Evolutionary conservation across 2,329 filamentous ascomycete genomes (phyloP).

Genomic region (Phoma herbarum): DNA sequence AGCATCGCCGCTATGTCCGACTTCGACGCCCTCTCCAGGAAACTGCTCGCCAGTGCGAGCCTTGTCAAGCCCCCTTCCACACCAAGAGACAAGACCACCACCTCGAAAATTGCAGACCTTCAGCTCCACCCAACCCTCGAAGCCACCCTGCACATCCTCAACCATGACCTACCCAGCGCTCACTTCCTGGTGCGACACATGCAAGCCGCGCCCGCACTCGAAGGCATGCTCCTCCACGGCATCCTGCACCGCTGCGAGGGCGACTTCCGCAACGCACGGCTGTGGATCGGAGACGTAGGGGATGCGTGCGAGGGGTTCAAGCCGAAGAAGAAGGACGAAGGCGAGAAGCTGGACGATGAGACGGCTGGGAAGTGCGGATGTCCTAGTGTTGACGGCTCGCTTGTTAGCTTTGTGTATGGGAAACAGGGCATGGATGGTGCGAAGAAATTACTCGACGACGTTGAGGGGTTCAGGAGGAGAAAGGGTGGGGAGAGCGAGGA

Average conservation of each 20-base stretch:
- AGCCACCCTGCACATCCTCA: slow-evolving; percentile 61
- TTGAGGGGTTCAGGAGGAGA: slow-evolving; percentile 51
- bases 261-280: slow-evolving; percentile 59
- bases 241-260: slow-evolving; percentile 62
- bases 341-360: slow-evolving; percentile 25
- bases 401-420: slow-evolving; percentile 36
- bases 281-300: slow-evolving; percentile 59
- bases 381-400: slow-evolving; percentile 12
- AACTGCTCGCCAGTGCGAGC: slow-evolving; percentile 26
- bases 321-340: slow-evolving; percentile 33
- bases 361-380: slow-evolving; percentile 16
- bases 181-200: slow-evolving; percentile 64
- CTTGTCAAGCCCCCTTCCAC: slow-evolving; percentile 28
- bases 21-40: slow-evolving; percentile 14
- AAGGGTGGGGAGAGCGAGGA: slow-evolving; percentile 26
- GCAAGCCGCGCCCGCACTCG: slow-evolving; percentile 58
- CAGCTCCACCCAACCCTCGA: slow-evolving; percentile 60
- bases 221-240: slow-evolving; percentile 62
- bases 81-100: slow-evolving; percentile 23
- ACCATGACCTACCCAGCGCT: slow-evolving; percentile 59
- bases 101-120: slow-evolving; percentile 38
- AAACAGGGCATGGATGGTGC: slow-evolving; percentile 21
- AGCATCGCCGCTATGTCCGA: background rate
- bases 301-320: slow-evolving; percentile 46
- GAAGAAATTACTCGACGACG: slow-evolving; percentile 44